These are phyloP conservation scores for sunflower (Helianthus annuus) DNA, from an alignment of 129 eudicot species.

Conservation along the genomic window HanXRQr2.0-SUNRISE NC_035440.2:25477443-25477942, in stretches of 20 bases:
- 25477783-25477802: background rate
- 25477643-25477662: too few species aligned
- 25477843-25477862: slow-evolving; percentile 22
- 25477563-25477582: slow-evolving; percentile 15
- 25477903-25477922: background rate
- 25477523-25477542: background rate
- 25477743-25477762: background rate
- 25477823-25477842: background rate
- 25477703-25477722: background rate
- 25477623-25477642: too few species aligned
- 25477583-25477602: too few species aligned
- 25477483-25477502: slow-evolving; percentile 31
- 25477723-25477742: background rate
- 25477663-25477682: too few species aligned
- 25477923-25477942: slow-evolving; percentile 8
- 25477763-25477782: background rate
- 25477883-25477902: background rate
- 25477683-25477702: too few species aligned
- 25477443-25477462: slow-evolving; percentile 23
- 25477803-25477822: background rate
- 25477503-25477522: slow-evolving; percentile 6
- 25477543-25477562: slow-evolving; percentile 8
- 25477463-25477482: slow-evolving; percentile 22
- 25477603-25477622: too few species aligned
- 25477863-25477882: background rate